Conservation (phyloP, 257 asterid genomes). For the Rauvolfia tetraphylla region DNA sequence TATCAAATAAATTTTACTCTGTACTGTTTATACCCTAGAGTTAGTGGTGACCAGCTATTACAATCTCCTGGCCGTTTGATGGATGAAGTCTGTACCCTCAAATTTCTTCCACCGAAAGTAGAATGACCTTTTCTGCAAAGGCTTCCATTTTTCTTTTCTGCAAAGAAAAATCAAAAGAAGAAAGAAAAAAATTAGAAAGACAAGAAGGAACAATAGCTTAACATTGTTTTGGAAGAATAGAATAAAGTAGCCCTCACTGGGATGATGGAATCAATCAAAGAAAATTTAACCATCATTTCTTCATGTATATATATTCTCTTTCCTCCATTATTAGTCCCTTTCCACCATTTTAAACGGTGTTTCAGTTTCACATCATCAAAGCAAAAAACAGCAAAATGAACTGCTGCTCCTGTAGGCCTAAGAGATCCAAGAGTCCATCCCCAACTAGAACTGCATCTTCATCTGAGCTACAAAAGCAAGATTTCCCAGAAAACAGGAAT, state of each 20-base stretch:
- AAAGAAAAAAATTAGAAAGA: neutral
- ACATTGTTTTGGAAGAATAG: slow-evolving; percentile 36
- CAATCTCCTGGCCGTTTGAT: neutral
- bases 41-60: slow-evolving; percentile 10
- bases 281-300: slow-evolving; percentile 16
- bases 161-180: neutral
- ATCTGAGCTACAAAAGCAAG: slow-evolving; percentile 15
- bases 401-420: slow-evolving; percentile 55
- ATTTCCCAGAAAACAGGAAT: slow-evolving; percentile 33
- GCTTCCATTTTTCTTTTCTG: neutral
- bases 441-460: slow-evolving; percentile 11
- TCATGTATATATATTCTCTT: slow-evolving; percentile 5
- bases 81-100: neutral
- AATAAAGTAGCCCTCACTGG: slow-evolving; percentile 38
- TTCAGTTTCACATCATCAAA: neutral
- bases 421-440: slow-evolving; percentile 29
- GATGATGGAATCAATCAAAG: slow-evolving; percentile 29
- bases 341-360: neutral
- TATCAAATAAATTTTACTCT: neutral
- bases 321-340: neutral
- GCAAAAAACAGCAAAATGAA: slow-evolving; percentile 31
- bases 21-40: neutral
- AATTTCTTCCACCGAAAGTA: slow-evolving; percentile 33
- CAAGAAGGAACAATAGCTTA: slow-evolving; percentile 29
- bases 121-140: slow-evolving; percentile 7